Base-by-base conservation (phyloP, 768 basidiomycete species). In the Naematelia aurantialba region DNA sequence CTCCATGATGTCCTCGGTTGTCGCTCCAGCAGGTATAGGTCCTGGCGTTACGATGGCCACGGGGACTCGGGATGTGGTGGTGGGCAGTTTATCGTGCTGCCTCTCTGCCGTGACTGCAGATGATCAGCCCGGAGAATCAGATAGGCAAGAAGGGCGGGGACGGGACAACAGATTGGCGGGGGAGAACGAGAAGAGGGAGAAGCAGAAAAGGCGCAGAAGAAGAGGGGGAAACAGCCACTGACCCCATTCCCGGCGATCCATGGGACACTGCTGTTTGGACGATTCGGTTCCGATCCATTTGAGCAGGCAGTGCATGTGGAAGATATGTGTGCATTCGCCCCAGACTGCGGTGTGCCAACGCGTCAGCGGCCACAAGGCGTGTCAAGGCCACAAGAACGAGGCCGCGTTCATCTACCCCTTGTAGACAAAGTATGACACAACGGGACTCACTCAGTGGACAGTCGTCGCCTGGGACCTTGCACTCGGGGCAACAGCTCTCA, bases 251-350 rank as follows among this genome's bases (percentile, higher is more conserved):
- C 91, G 80, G 27, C 96, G 82, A 73, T 98, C 94, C 91, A 99
- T 93, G n/a, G 96, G 96, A 81, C 96, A 99, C 67, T 93, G 91
- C 67, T 88, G 87, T 76, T 97, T 97, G 31, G 89, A 92, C 13
- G 89, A 85, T 3, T 85, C 79, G 0, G 92, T 93, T 2, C 86
- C 86, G 60, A 97, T 84, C 96, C 96, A 99, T 76, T 97, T 96
- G 63, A 94, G 82, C 12, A 99, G 79, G 78, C 94, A 98, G 76
- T 99, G 94, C 90, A 97, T 92, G 75, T 99, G 96, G 72, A 98
- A 99, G 58, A 96, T 86, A 75, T 98, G 96, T 4, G 86, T 90
- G 73, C 94, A 99, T 78, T 96, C 87, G 30, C 96, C 96, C 90
- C 92, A 98, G 55, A 98, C 94, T 98, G 64, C n/a, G 31, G 8